These are phyloP conservation scores for Komagataella populi DNA, from an alignment of 805 yeast genomes.

Conservation along the genomic window DNA sequence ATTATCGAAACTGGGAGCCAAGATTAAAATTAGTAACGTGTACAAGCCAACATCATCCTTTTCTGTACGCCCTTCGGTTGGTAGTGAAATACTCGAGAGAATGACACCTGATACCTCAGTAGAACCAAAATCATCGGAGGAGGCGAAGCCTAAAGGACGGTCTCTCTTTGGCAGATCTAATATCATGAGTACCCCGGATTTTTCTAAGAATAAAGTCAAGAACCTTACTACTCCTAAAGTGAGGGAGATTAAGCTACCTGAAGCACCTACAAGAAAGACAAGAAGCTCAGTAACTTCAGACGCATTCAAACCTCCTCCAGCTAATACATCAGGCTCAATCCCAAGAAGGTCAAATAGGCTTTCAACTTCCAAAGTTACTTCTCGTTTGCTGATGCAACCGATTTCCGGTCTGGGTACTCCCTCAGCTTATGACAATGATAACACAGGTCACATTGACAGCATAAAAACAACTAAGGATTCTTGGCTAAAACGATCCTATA, in stretches of 20 bases:
- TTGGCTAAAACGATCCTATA: background rate
- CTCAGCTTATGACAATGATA: background rate
- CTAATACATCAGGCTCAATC: conserved; percentile 6
- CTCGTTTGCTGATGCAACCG: conserved; percentile 32
- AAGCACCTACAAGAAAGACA: conserved; percentile 3
- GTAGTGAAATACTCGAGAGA: background rate
- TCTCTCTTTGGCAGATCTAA: background rate
- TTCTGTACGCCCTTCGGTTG: background rate
- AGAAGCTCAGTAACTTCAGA: background rate
- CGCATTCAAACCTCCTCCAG: background rate
- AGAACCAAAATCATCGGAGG: background rate
- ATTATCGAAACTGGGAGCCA: conserved; percentile 59
- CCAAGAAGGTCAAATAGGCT: background rate
- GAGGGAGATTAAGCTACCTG: background rate
- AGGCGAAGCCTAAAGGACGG: background rate
- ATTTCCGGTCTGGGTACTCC: conserved; percentile 1
- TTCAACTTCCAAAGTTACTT: conserved; percentile 28
- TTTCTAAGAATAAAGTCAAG: background rate
- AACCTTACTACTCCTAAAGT: background rate
- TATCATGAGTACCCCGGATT: background rate
- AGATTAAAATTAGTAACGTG: conserved; percentile 43
- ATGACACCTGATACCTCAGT: background rate
- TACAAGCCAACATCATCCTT: conserved; percentile 17
- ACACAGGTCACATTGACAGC: background rate
- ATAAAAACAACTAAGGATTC: background rate